Evolutionary conservation across 2,329 filamentous ascomycete genomes (phyloP), one percentile per base, ranked within the genome.

Genomic region (Aureobasidium melanogenum): DNA sequence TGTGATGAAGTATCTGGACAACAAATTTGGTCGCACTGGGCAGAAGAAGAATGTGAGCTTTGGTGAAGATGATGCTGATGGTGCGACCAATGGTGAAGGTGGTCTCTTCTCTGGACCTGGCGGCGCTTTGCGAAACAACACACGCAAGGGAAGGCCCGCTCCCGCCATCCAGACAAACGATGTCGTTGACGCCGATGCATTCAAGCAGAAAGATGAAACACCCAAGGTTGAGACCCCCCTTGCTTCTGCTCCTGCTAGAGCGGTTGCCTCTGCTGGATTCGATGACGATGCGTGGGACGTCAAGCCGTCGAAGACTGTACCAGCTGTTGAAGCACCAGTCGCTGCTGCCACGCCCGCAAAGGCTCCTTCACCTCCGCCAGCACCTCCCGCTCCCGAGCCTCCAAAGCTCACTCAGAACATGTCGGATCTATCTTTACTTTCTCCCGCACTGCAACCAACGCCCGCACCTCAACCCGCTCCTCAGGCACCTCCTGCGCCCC

Each of bases 251-350:
- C 77, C 84, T 39, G 67, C 75, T 5, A 72, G 76, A 39, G 77
- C 72, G 39, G 68, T 81, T 39, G 80, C 82, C 63, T 69, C 75
- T 44, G 77, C 80, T 63, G 90, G 90, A 2, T 97, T 97, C 69
- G 94, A 99, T 56, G 94, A 97, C 70, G 91, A 97, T 77, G 94
- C 94, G 9, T 99, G 94, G 94, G 90, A 95, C 69, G 88, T 96
- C 54, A 97, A 97, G 76, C 89, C 91, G 19, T 83, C 88, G 15
- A 88, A 85, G 70, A 82, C 86, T 60, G 59, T 69, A 54, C 66
- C 65, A 24, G 19, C 39, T 19, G 67, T 73, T 66, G 66, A 76
- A 66, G 63, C 74, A 46, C 63, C 72, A 62, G 65, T 73, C 62
- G 64, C 75, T 36, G 67, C 76, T 48, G 70, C 79, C 36, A 66